Conservation (phyloP, 2,329 filamentous ascomycete genomes). For the Claviceps pazoutovae region DNA sequence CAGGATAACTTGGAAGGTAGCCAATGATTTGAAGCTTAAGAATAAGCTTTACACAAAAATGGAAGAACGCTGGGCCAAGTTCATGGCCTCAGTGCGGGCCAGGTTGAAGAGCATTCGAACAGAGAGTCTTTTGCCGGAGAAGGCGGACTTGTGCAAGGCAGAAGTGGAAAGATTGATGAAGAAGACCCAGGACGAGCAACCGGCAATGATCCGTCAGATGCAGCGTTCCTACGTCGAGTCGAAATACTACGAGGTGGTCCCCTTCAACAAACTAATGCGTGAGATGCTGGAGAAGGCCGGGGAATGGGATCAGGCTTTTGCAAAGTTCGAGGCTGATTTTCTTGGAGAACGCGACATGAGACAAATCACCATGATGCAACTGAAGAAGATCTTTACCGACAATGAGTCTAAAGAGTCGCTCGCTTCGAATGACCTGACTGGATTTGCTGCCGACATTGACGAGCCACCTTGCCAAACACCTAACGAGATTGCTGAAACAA, state of each 20-base stretch:
- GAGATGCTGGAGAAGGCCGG: conserved; percentile 86
- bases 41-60: conserved; percentile 78
- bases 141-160: conserved; percentile 64
- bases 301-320: conserved; percentile 84
- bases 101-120: conserved; percentile 80
- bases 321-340: conserved; percentile 83
- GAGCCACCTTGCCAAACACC: conserved; percentile 32
- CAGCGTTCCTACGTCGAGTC: conserved; percentile 87
- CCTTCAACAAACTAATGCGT: conserved; percentile 75
- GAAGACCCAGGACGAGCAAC: conserved; percentile 73
- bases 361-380: conserved; percentile 76
- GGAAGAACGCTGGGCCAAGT: conserved; percentile 69
- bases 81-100: conserved; percentile 75
- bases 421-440: conserved; percentile 51
- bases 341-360: conserved; percentile 95
- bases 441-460: conserved; percentile 37
- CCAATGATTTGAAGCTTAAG: conserved; percentile 80
- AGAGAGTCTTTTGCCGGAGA: conserved; percentile 80
- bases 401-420: conserved; percentile 70
- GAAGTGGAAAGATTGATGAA: conserved; percentile 69
- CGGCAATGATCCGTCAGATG: conserved; percentile 57
- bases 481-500: conserved; percentile 33
- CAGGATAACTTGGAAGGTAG: conserved; percentile 93
- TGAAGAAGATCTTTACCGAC: conserved; percentile 91
- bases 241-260: conserved; percentile 93